phyloP scores from a whole-genome alignment of 768 basidiomycete genomes.

The Tephrocybe sp. region DNA sequence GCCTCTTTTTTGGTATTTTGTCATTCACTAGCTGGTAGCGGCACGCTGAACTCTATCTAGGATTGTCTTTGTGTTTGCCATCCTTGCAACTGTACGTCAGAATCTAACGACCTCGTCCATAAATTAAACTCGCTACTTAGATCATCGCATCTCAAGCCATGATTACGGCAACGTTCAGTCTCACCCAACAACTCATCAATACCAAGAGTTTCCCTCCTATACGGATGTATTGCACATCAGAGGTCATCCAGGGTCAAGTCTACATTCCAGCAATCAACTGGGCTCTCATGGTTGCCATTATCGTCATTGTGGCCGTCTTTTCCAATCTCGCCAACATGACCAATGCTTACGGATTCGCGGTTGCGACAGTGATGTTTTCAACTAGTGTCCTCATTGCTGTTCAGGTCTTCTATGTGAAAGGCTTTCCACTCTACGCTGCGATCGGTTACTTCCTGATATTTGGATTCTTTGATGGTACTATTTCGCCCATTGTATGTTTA shows the following conservation, averaged over 20 bases:
- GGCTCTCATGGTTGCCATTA: constrained; percentile 51
- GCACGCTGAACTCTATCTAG: constrained; percentile 24
- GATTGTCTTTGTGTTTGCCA: constrained; percentile 63
- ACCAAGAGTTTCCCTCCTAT: constrained; percentile 59
- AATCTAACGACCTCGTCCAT: neutral
- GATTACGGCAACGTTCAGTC: constrained; percentile 67
- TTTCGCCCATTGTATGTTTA: neutral
- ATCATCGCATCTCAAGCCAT: constrained; percentile 66
- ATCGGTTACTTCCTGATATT: constrained; percentile 51
- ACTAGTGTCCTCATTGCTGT: constrained; percentile 56
- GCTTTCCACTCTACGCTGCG: constrained; percentile 40
- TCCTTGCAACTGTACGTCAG: constrained; percentile 57
- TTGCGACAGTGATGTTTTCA: constrained; percentile 51
- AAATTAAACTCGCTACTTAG: constrained; percentile 25
- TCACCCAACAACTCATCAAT: constrained; percentile 66
- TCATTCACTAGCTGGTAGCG: neutral
- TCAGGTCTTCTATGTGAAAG: constrained; percentile 59
- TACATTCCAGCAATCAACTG: constrained; percentile 69
- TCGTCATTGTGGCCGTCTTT: constrained; percentile 59
- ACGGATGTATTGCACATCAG: constrained; percentile 60
- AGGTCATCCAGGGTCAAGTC: constrained; percentile 60
- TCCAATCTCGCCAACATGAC: constrained; percentile 52
- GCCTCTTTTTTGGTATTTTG: constrained; percentile 55
- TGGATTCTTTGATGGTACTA: constrained; percentile 64
- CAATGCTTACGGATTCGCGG: constrained; percentile 65